Evolutionary conservation across 1,139 yeast species (phyloP).

Genomic region (Nadsonia starkeyi-henricii): DNA sequence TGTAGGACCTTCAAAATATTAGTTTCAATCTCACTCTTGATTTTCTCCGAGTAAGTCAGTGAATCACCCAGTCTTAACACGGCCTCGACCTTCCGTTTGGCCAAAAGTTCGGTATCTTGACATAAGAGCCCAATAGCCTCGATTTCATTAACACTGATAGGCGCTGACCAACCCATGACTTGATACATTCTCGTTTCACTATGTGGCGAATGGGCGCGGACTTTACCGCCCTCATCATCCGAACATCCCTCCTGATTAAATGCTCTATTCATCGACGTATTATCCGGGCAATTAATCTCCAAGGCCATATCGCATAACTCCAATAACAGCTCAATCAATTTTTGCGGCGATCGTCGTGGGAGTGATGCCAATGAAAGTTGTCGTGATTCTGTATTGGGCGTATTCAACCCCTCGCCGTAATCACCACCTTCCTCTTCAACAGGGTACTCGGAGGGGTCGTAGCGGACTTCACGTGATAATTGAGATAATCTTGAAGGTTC

Average conservation of each 20-base stretch:
- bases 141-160: constrained; percentile 43
- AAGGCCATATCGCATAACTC: constrained; percentile 71
- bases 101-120: constrained; percentile 52
- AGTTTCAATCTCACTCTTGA: constrained; percentile 68
- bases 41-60: constrained; percentile 61
- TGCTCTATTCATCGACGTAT: constrained; percentile 9
- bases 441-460: background rate
- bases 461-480: background rate
- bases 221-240: constrained; percentile 13
- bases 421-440: too few species aligned
- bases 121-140: constrained; percentile 44
- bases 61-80: constrained; percentile 67
- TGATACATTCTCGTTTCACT: constrained; percentile 51
- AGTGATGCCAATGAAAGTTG: constrained; percentile 5
- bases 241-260: constrained; percentile 1
- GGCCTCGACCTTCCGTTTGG: constrained; percentile 56
- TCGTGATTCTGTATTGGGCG: too few species aligned
- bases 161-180: constrained; percentile 40
- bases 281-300: constrained; percentile 44
- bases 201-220: constrained; percentile 41
- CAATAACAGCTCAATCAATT: constrained; percentile 45
- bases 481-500: background rate
- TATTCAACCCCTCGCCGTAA: too few species aligned
- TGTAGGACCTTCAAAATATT: constrained; percentile 54
- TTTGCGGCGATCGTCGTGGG: constrained; percentile 43